A percentile compares a stretch with the other conserved stretches of the same genome.
phyloP scores from a whole-genome alignment of 352 stramenopile species.

The Stramenopiles sp. region DNA sequence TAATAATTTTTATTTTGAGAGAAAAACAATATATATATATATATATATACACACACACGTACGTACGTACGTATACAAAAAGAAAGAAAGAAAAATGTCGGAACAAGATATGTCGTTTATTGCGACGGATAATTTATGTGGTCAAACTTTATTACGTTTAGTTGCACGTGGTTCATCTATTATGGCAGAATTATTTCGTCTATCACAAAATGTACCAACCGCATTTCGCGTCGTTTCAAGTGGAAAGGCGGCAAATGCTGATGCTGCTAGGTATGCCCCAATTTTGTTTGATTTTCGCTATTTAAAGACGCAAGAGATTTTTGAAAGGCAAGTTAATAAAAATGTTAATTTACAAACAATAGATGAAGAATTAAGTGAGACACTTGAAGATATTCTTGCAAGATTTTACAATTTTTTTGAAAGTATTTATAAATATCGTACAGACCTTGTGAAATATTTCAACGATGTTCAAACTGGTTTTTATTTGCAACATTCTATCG shows the following conservation, averaged over 20 bases:
- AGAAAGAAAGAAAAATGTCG: no score
- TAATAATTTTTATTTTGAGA: no score
- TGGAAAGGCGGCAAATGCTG: neutral
- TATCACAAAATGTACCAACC: constrained; percentile 59
- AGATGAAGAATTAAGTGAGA: constrained; percentile 71
- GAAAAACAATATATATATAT: no score
- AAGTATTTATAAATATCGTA: constrained; percentile 67
- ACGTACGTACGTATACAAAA: no score
- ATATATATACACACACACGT: no score
- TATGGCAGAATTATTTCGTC: constrained; percentile 66
- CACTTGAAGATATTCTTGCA: constrained; percentile 52
- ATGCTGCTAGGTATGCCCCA: constrained; percentile 19
- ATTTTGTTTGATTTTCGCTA: constrained; percentile 88
- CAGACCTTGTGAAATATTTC: constrained; percentile 69
- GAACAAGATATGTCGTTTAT: neutral
- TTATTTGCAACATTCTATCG: constrained; percentile 82
- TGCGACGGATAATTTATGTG: constrained; percentile 64
- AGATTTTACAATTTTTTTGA: constrained; percentile 69
- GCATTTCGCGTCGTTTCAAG: constrained; percentile 22
- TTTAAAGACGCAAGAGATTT: constrained; percentile 76
- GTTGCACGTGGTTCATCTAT: constrained; percentile 67
- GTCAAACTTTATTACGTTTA: constrained; percentile 71
- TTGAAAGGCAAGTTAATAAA: constrained; percentile 71
- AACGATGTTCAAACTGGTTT: constrained; percentile 71
- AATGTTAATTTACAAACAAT: constrained; percentile 54